Base-by-base conservation (phyloP, 352 stramenopile genomes). In the Pythium periplocum region DNA sequence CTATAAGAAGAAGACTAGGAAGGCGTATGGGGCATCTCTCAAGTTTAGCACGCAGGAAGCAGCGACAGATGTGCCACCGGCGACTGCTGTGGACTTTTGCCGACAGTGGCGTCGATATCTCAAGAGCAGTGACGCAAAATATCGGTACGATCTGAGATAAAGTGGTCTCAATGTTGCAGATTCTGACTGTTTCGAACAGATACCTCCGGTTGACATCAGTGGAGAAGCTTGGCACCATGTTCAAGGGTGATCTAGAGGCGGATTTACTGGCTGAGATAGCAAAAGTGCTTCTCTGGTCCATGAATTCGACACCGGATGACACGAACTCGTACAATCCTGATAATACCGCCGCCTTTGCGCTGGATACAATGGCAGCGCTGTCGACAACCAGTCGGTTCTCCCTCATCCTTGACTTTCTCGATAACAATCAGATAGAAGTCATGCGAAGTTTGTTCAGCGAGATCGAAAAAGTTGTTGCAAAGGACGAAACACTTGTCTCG, bases 211-310 rank as follows among this genome's bases (percentile, higher is more conserved):
- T 86, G 46, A 85, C 78, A 12, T 86, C 73, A 6, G 52, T 74
- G 0, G 48, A 67, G 30, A 59, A 65, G 4, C 62, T 94, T 8
- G 58, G 44, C 1, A 55, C 66, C 11, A 59, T 94, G 11, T 94
- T 93, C 55, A 78, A 70, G 45, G 30, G 59, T 8, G 84, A 92
- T 34, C 74, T 94, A 31, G 82, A 93, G 45, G 69, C 80, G 0
- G 82, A 94, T 42, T 55, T 92, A 37, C 62, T 94, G 57, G 73
- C 68, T 10, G 75, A 89, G 7, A 87, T 94, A 40, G 48, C 85
- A 26, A 48, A 74, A 45, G 73, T 83, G 4, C 30, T 90, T 4
- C 48, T 82, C 2, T 46, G 38, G 4, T 26, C 17, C 17, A 26
- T 26, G 17, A 26, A 26, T 26, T 26, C 17, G 17, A 71, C 61